Base-by-base conservation (phyloP, 176 grass and related monocot genomes). In the Oropetium thomaeum region DNA sequence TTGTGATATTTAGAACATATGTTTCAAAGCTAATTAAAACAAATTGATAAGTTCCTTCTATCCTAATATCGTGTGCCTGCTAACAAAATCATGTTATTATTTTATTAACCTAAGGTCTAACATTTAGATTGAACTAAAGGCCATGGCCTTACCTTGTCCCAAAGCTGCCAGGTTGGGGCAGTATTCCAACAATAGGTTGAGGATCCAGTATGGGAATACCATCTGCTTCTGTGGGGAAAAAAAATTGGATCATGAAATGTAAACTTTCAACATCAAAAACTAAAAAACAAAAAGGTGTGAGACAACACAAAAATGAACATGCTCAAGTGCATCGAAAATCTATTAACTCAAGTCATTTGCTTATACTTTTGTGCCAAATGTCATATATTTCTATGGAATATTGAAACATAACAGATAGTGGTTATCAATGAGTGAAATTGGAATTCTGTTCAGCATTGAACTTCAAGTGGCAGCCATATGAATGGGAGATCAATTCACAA, bases 161-260 rank as follows among this genome's bases (percentile, higher is more conserved):
- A 77, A 87, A 91, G 67, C 78, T 91, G 65, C 84, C 69, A 64
- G 86, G 81, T 69, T 93, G 90, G 17, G 89, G 89, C 58, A 97
- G 58, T 84, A 97, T 89, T 81, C 95, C 95, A 89, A 97, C 83
- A 45, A 97, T 87, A 31, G 95, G 70, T 83, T 97, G 90, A 87
- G 75, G 69, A 81, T 83, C 79, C 81, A 70, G 69, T 38, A 87
- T 86, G 20, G 88, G 72, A 81, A 91, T 69, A 25, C 79, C 84
- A 83, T 76, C 67, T 77, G 81, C 78, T 89, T 93, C 88, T 69
- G 1, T 52, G 49, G 30, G 4, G 4, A 8, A 22, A 39, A 71
- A 31, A 89, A 69, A 81, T 57, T 74, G 16, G 48, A 86, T n/a
- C 1, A 45, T 63, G 10, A 67, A 68, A 79, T 43, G 22, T 40